Conservation (phyloP, 2,329 filamentous ascomycete species). For the Domatiomyces globalis region DNA sequence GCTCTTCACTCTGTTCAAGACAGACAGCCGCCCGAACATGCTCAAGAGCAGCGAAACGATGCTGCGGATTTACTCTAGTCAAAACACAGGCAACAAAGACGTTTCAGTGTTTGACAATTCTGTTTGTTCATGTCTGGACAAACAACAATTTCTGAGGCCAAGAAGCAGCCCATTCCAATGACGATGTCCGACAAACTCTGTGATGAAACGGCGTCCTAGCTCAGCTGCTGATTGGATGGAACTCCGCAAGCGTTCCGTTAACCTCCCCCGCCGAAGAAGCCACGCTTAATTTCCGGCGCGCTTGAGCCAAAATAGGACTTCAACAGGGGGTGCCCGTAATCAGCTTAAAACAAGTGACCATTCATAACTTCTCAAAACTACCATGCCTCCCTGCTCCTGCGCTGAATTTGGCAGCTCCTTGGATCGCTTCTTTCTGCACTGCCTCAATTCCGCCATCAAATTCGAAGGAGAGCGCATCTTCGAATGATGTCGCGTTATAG, state of each 20-base stretch:
- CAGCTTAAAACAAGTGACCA: neutral
- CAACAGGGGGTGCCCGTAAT: neutral
- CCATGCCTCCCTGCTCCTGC: slow-evolving; percentile 29
- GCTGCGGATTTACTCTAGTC: neutral
- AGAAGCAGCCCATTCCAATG: neutral
- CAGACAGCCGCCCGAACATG: neutral
- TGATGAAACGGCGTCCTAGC: neutral
- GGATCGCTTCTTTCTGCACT: slow-evolving; percentile 31
- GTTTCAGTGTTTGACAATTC: neutral
- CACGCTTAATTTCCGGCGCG: neutral
- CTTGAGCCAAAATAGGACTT: neutral
- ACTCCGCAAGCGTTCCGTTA: neutral
- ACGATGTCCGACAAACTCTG: neutral
- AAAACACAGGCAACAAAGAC: neutral
- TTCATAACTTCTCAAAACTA: slow-evolving; percentile 10
- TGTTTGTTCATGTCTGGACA: neutral
- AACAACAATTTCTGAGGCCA: neutral
- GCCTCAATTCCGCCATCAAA: slow-evolving; percentile 32
- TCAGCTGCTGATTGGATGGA: neutral
- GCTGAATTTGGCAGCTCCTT: slow-evolving; percentile 29
- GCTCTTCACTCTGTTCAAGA: neutral
- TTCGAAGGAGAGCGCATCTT: slow-evolving; percentile 38
- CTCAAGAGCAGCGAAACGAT: neutral
- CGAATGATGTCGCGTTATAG: slow-evolving; percentile 35
- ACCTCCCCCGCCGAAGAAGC: neutral